Conservation (phyloP, 2,329 filamentous ascomycete genomes). For the Cordyceps cateniannulata region DNA sequence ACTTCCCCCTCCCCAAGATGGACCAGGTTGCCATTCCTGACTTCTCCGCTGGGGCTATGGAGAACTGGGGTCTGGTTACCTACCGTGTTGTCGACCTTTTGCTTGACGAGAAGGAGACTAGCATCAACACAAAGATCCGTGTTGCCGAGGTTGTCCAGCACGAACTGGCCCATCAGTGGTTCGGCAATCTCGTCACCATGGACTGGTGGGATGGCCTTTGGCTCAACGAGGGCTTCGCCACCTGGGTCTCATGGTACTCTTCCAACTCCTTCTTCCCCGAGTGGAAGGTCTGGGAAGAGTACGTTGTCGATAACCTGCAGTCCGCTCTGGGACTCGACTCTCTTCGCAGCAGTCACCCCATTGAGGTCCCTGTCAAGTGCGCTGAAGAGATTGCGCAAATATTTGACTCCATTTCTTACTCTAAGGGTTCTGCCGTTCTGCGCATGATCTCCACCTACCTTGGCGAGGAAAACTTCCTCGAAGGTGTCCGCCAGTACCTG, state of each 20-base stretch:
- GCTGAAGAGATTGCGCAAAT: constrained; percentile 98
- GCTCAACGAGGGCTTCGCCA: constrained; percentile 89
- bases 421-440: constrained; percentile 90
- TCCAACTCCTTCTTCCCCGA: constrained; percentile 95
- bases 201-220: constrained; percentile 97
- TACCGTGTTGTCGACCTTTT: constrained; percentile 81
- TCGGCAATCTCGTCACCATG: constrained; percentile 96
- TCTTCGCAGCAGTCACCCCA: constrained; percentile 88
- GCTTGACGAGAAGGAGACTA: constrained; percentile 85
- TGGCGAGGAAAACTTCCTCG: constrained; percentile 86
- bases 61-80: constrained; percentile 96
- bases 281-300: constrained; percentile 97
- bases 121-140: constrained; percentile 82
- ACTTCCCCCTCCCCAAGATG: constrained; percentile 48
- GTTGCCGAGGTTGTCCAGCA: constrained; percentile 96
- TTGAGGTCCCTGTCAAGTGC: constrained; percentile 91
- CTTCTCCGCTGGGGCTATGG: constrained; percentile 93
- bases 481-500: constrained; percentile 83
- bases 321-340: constrained; percentile 84
- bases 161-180: constrained; percentile 96
- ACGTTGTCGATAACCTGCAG: constrained; percentile 88
- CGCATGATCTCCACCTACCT: constrained; percentile 97
- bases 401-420: constrained; percentile 96
- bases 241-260: constrained; percentile 54
- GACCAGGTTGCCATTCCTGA: constrained; percentile 88